Conservation (phyloP, 768 basidiomycete species). For the Phanerochaete sordida region DNA sequence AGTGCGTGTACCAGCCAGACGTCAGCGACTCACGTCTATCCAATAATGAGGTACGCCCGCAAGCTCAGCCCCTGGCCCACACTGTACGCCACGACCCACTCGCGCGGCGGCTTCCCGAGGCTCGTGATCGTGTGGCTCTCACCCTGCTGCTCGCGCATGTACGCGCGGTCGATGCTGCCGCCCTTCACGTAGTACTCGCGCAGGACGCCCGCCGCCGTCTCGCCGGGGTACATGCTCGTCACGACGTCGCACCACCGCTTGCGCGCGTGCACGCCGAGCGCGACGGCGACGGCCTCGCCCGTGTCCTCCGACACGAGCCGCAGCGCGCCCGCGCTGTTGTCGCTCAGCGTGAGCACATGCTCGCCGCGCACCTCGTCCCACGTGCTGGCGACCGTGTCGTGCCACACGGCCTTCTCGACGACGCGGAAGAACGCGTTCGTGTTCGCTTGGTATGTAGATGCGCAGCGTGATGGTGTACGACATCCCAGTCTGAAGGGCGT, state of each 20-base stretch:
- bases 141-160: background rate
- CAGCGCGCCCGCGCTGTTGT: slow-evolving; percentile 39
- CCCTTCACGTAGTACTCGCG: background rate
- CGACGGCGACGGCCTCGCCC: slow-evolving; percentile 31
- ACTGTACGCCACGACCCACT: no score
- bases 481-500: no score
- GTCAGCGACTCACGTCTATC: no score
- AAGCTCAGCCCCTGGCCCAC: no score
- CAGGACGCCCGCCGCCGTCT: background rate
- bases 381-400: slow-evolving; percentile 22
- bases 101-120: no score
- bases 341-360: slow-evolving; percentile 30
- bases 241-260: slow-evolving; percentile 37
- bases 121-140: no score
- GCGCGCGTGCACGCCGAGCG: slow-evolving; percentile 37
- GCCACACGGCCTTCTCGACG: slow-evolving; percentile 33
- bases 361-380: slow-evolving; percentile 24
- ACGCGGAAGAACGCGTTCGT: slow-evolving; percentile 21
- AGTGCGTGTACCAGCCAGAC: no score
- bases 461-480: slow-evolving; percentile 20
- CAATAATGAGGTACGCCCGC: no score
- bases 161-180: background rate
- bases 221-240: slow-evolving; percentile 22
- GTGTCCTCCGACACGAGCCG: slow-evolving; percentile 26
- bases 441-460: slow-evolving; percentile 10